phyloP scores from a whole-genome alignment of 352 stramenopile genomes.

The Phytophthora vignae region DNA sequence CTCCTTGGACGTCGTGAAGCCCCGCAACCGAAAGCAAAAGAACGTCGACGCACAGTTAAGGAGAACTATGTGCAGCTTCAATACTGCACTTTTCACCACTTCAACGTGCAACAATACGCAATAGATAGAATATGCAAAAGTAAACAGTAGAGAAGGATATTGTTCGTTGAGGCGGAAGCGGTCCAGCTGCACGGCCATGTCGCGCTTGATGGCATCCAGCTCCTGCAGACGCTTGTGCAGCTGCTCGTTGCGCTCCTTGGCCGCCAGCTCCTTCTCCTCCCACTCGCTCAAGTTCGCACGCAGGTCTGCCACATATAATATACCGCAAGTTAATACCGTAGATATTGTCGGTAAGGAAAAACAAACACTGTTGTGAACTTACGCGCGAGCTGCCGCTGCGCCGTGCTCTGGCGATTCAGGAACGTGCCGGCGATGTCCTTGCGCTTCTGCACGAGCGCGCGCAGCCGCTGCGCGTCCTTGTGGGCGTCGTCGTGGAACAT shows the following conservation, averaged over 20 bases:
- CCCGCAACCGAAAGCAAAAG: constrained; percentile 11
- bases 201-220: constrained; percentile 69
- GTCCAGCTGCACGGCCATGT: constrained; percentile 73
- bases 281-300: constrained; percentile 70
- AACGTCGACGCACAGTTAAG: constrained; percentile 28
- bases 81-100: background rate
- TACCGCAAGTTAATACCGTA: too few species aligned
- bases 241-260: constrained; percentile 60
- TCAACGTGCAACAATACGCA: constrained; percentile 11
- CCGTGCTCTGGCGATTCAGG: constrained; percentile 51
- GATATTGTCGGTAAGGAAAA: too few species aligned
- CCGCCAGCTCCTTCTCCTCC: constrained; percentile 59
- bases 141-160: constrained; percentile 48
- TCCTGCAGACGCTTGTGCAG: constrained; percentile 65
- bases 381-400: constrained; percentile 71
- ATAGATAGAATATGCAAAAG: background rate
- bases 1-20: constrained; percentile 60
- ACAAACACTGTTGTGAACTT: background rate
- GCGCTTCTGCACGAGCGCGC: constrained; percentile 62
- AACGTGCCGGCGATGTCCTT: constrained; percentile 62
- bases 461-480: constrained; percentile 66
- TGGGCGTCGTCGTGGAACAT: constrained; percentile 69
- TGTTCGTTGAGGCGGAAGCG: constrained; percentile 74
- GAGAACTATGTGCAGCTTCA: constrained; percentile 18
- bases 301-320: constrained; percentile 45